Conservation (phyloP, 2,329 filamentous ascomycete species). For the Sclerotinia minor region DNA sequence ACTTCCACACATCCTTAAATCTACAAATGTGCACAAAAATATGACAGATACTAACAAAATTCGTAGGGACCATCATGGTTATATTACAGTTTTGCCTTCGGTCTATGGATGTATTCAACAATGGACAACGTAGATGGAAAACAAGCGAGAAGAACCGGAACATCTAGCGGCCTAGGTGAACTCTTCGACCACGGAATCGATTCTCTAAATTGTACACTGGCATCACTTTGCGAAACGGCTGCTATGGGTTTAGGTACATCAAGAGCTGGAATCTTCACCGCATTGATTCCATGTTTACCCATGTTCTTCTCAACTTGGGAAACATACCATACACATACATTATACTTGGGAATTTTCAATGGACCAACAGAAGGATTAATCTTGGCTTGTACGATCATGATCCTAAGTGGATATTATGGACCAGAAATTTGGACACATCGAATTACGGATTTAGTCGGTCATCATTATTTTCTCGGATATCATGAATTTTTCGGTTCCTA, state of each 20-base stretch:
- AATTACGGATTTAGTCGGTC: slow-evolving; percentile 68
- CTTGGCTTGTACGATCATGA: slow-evolving; percentile 83
- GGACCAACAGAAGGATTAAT: slow-evolving; percentile 94
- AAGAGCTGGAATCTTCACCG: slow-evolving; percentile 84
- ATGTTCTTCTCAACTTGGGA: slow-evolving; percentile 99
- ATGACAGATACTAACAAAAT: slow-evolving; percentile 28
- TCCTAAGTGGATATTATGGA: slow-evolving; percentile 82
- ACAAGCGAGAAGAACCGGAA: slow-evolving; percentile 90
- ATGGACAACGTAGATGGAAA: slow-evolving; percentile 99
- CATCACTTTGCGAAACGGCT: slow-evolving; percentile 84
- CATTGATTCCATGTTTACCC: slow-evolving; percentile 83
- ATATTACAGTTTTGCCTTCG: slow-evolving; percentile 93
- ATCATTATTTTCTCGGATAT: slow-evolving; percentile 53
- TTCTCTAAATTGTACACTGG: slow-evolving; percentile 94
- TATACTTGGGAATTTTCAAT: slow-evolving; percentile 96
- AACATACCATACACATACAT: slow-evolving; percentile 96
- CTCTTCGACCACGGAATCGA: slow-evolving; percentile 99
- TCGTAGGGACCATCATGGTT: slow-evolving; percentile 82
- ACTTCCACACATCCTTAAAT: not conserved
- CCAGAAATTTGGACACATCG: slow-evolving; percentile 82
- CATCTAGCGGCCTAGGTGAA: slow-evolving; percentile 91
- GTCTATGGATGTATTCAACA: slow-evolving; percentile 97
- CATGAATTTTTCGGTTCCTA: slow-evolving; percentile 64
- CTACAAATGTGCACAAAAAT: not conserved
- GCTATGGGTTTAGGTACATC: slow-evolving; percentile 89